Evolutionary conservation across 768 basidiomycete species (phyloP), one percentile per base, ranked within the genome.

Genomic region (Phlegmacium glaucopus): DNA sequence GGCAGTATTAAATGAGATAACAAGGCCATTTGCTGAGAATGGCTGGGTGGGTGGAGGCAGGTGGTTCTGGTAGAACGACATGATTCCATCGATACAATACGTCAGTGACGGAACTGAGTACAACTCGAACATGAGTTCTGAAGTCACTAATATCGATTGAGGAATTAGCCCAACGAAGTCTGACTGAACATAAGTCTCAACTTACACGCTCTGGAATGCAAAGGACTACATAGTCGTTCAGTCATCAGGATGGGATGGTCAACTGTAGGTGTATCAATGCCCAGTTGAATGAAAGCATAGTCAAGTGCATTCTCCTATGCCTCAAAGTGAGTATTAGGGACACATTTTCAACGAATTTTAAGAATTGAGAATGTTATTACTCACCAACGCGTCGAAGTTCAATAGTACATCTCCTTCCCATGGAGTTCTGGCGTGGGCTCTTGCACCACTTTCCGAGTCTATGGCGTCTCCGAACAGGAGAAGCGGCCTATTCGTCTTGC

Each of bases 331-430:
- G 41, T 42, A 44, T 45, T 25, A 48, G 22, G 47, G 41, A 61
- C 44, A 4, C 43, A 38, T 30, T 6, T 27, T 44, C 39, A 29
- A n/a, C 37, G 11, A 38, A 3, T 17, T 11, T 39, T 9, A 10
- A 22, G 5, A 30, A 22, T 18, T 26, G 32, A 7, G 16, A 17
- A 25, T n/a, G n/a, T n/a, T n/a, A n/a, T n/a, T n/a, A 75, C 90
- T 69, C 69, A 97, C 95, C 77, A 98, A 72, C 18, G 91, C 85
- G 67, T 98, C 96, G 56, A 87, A 90, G 66, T 93, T 94, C 56
- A 92, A 75, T 39, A 97, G 64, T 16, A 96, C 82, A 60, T 98
- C 96, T 7, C 92, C 94, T 62, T 99, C 96, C 86, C 90, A 98
- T 45, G 95, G 85, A 0, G 82, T 83, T 58, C 81, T 84, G 6